Base-by-base conservation (phyloP, 257 asterid genomes). In the Vinca minor region DNA sequence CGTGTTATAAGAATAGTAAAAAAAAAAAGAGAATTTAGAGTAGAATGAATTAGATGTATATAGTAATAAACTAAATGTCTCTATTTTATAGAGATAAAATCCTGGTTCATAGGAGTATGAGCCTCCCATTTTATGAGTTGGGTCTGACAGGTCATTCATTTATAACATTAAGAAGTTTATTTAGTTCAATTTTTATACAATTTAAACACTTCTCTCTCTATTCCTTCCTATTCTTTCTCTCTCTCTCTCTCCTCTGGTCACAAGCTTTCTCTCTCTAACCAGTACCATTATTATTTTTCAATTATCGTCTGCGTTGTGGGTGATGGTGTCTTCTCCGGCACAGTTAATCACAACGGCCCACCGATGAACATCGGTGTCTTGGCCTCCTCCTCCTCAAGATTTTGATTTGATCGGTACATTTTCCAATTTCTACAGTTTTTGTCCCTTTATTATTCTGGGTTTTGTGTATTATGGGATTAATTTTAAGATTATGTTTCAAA, bases 351-450 rank as follows among this genome's bases (percentile, higher is more conserved):
- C 78, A 67, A 71, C 75, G 70, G 56, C 78, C 77, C 84, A 73
- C 83, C 84, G 90, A 78, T 81, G 84, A 75, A 73, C 71, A 68
- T 80, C 85, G 85, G 81, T 70, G 80, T 69, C 68, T 63, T 69
- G 55, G 36, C 52, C 63, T 52, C 52, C 71, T 36, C 61, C 63
- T 45, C 67, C 52, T 59, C 59, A 62, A 55, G 73, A 77, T 65
- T 74, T 68, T 72, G 62, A 78, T 72, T 71, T 63, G 61, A 65
- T 75, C 60, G 79, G 84, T 76, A 57, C 26, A 31, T 13, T 65
- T 42, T 35, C 46, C n/a, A 32, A 9, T 55, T 50, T 29, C 45
- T 25, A 7, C 15, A 9, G n/a, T 11, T 59, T 62, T 29, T 38
- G 6, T 18, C 47, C 18, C 14, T 21, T 26, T 42, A 49, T 57